Base-by-base conservation (phyloP, 441 rosid species). In the Biscutella laevigata region DNA sequence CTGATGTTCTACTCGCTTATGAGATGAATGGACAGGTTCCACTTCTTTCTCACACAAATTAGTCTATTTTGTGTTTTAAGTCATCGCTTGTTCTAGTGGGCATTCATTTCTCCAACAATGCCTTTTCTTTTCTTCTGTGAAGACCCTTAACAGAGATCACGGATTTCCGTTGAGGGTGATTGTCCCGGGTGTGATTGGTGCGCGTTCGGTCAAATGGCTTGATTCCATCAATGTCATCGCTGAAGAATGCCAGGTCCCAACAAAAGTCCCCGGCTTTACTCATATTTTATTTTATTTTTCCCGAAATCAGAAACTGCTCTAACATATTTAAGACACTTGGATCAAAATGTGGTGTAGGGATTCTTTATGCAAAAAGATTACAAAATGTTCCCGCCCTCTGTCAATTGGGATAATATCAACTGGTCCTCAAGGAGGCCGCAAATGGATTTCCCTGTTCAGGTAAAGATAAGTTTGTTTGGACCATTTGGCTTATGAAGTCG, bases 391-490 rank as follows among this genome's bases (percentile, higher is more conserved):
- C 94, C 97, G 13, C 99, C 99, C 38, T 67, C 84, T 17, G 99
- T 89, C 43, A 57, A 94, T 64, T 89, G 97, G 97, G 88, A 89
- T 68, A 94, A 88, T 63, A 86, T 86, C 47, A 8, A 78, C 65
- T 89, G 99, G 99, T 68, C 81, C 49, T 68, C 94, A 17, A 84
- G 99, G 76, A 81, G 76, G 74, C 95, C 99, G 9, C 90, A 78
- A 68, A 89, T 84, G 95, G 99, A 94, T 81, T 89, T 88, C 72
- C 97, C 97, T 54, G 88, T 94, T 68, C 99, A 94, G 99, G 97
- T 88, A 48, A 53, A 33, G 43, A 49, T 62, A 57, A 17, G 33
- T 42, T 60, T 38, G 25, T n/a, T 13, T 30, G 19, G 37, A 16
- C 38, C 26, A 19, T 16, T 20, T 42, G 25, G 27, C 29, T 9